Base-by-base conservation (phyloP, 352 stramenopile genomes). In the Peronospora destructor region DNA sequence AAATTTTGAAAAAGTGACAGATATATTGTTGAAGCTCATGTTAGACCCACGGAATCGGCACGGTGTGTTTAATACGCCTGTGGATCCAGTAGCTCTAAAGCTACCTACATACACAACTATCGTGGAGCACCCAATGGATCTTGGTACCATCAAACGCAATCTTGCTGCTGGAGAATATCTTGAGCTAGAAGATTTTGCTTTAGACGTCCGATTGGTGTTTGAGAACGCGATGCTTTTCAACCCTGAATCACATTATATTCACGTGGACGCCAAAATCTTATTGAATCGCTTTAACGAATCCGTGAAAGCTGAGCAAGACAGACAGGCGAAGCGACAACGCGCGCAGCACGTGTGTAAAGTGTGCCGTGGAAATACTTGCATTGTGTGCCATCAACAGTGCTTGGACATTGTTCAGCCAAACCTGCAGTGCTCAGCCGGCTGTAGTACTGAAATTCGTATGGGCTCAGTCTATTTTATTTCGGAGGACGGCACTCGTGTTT, bases 141-240 rank as follows among this genome's bases (percentile, higher is more conserved):
- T 98, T 3, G 78, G 80, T 3, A 98, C 91, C 0, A 67, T 97
- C 16, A 87, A 84, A 21, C 59, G 68, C 9, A 85, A 88, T 35
- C 67, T 98, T 1, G 69, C 84, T n/a, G 58, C 67, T 45, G 86
- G 78, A 4, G 36, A 68, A 13, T 97, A 97, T 62, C 68, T 94
- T 28, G 76, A 82, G 16, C 71, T 96, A 4, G 63, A 91, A 14
- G 84, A 83, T 47, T 91, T 95, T 49, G 60, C 68, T 13, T 58
- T 56, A 4, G 84, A 96, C 56, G 76, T 96, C 25, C 73, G 77
- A 7, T 64, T 95, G 19, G 84, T 95, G 45, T 95, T 95, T 68
- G 57, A 85, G n/a, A 96, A 96, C 53, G 84, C 87, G 6, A 94
- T 90, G 69, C 61, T 60, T 6, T 96, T 95, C 59, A 96, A 96